Base-by-base conservation (phyloP, 108 stramenopile species). In the Cyclostephanos tholiformis region DNA sequence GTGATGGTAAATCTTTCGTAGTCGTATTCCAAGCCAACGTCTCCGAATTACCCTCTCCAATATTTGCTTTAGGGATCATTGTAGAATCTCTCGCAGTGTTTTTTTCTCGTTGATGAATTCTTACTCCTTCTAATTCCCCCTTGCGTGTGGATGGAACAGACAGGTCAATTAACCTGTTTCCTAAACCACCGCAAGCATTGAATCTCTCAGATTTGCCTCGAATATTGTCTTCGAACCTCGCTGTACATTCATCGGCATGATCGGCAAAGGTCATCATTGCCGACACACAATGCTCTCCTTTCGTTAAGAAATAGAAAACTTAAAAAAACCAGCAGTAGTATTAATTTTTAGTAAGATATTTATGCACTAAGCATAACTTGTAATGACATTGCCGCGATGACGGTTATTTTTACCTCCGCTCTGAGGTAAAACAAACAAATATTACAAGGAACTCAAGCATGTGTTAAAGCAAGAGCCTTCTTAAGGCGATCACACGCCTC, bases 401-500 rank as follows among this genome's bases (percentile, higher is more conserved):
- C n/a, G n/a, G n/a, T n/a, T n/a, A n/a, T n/a, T n/a, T n/a, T n/a
- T n/a, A n/a, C n/a, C n/a, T n/a, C n/a, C n/a, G n/a, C n/a, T n/a
- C n/a, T n/a, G n/a, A n/a, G n/a, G n/a, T n/a, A n/a, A n/a, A n/a
- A n/a, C n/a, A n/a, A n/a, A n/a, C n/a, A n/a, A n/a, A n/a, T n/a
- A n/a, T n/a, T n/a, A n/a, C n/a, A n/a, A 16, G 6, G 48, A 13
- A 22, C n/a, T 53, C 27, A 23, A 16, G 17, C 20, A 29, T 46
- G 26, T 44, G 29, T 19, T 70, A 57, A 71, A 23, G 74, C 85
- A 77, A 95, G 65, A 12, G 88, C 84, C 75, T 85, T 75, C 80
- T 92, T 89, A 63, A 97, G 84, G 69, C 97, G 91, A 13, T 76
- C 80, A 69, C 94, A 94, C 14, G 97, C 97, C 81, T 98, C 97